A percentile compares a stretch with the other conserved stretches of the same genome.
Evolutionary conservation across 176 grass and related monocot species (phyloP).

Genomic region (Oryza australiensis): DNA sequence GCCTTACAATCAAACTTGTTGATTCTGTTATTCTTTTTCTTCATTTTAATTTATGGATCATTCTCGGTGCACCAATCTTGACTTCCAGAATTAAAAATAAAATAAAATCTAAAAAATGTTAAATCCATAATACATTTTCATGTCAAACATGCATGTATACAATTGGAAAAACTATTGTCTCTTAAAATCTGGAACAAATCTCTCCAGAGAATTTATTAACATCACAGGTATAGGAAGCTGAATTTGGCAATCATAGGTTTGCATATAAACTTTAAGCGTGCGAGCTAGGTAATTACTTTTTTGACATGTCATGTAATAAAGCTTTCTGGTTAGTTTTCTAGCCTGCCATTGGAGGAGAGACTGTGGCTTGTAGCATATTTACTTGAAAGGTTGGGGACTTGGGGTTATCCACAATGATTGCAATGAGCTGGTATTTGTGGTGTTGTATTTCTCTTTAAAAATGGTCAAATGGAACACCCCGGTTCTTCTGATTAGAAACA

Average conservation of each 20-base stretch:
- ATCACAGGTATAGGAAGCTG: neutral
- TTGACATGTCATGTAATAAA: neutral
- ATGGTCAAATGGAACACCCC: neutral
- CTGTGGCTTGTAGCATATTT: neutral
- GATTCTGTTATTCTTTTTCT: neutral
- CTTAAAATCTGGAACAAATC: neutral
- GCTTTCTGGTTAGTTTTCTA: neutral
- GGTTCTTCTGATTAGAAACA: neutral
- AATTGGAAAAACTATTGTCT: slow-evolving; percentile 8
- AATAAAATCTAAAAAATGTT: neutral
- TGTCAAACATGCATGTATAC: neutral
- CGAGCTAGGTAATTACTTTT: neutral
- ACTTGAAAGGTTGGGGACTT: neutral
- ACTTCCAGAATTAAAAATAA: neutral
- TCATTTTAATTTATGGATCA: slow-evolving; percentile 11
- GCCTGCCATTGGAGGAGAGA: neutral
- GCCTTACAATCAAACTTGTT: neutral
- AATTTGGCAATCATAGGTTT: neutral
- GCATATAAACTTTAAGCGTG: neutral
- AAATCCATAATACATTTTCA: slow-evolving; percentile 12
- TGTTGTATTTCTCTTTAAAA: neutral
- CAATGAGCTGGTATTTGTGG: slow-evolving; percentile 13
- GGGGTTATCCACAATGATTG: neutral
- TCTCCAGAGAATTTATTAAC: neutral
- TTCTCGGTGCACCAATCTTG: neutral